phyloP scores from a whole-genome alignment of 2,329 filamentous ascomycete genomes.

The Diaporthe sp. region DNA sequence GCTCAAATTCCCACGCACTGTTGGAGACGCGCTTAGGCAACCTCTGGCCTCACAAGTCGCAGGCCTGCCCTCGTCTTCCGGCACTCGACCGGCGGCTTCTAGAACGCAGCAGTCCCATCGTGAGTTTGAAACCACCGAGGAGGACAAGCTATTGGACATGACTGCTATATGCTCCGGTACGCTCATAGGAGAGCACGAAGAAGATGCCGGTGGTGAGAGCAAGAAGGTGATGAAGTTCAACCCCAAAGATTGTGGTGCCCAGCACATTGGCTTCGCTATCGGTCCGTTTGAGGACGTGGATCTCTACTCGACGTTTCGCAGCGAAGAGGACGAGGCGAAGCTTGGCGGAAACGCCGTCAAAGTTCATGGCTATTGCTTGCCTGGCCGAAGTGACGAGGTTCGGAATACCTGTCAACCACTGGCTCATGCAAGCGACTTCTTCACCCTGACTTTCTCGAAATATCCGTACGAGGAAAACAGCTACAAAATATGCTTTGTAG shows the following conservation, averaged over 20 bases:
- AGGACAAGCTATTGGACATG: slow-evolving; percentile 91
- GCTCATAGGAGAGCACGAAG: slow-evolving; percentile 84
- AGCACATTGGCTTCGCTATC: slow-evolving; percentile 93
- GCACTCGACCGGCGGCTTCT: slow-evolving; percentile 48
- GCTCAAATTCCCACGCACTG: slow-evolving; percentile 86
- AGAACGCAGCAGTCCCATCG: slow-evolving; percentile 55
- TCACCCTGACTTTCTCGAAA: slow-evolving; percentile 88
- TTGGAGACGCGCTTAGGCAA: slow-evolving; percentile 80
- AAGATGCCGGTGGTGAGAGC: slow-evolving; percentile 82
- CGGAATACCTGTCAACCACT: slow-evolving; percentile 89
- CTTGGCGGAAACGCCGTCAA: slow-evolving; percentile 90
- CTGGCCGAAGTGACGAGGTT: slow-evolving; percentile 84
- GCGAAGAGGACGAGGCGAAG: slow-evolving; percentile 92
- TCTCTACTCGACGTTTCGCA: slow-evolving; percentile 85
- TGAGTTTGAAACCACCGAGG: slow-evolving; percentile 70
- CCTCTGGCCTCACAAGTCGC: slow-evolving; percentile 58
- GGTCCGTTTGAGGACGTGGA: slow-evolving; percentile 97
- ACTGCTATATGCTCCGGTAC: slow-evolving; percentile 92
- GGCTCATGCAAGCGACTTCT: slow-evolving; percentile 89
- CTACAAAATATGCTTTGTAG: slow-evolving; percentile 95
- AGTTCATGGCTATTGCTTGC: slow-evolving; percentile 92
- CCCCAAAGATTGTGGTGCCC: slow-evolving; percentile 80
- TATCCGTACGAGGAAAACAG: slow-evolving; percentile 84
- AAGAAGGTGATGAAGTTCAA: slow-evolving; percentile 92
- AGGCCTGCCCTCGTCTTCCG: slow-evolving; percentile 40